Evolutionary conservation across 75 land plant species (phyloP).

Genomic region (Picea sitchensis): DNA sequence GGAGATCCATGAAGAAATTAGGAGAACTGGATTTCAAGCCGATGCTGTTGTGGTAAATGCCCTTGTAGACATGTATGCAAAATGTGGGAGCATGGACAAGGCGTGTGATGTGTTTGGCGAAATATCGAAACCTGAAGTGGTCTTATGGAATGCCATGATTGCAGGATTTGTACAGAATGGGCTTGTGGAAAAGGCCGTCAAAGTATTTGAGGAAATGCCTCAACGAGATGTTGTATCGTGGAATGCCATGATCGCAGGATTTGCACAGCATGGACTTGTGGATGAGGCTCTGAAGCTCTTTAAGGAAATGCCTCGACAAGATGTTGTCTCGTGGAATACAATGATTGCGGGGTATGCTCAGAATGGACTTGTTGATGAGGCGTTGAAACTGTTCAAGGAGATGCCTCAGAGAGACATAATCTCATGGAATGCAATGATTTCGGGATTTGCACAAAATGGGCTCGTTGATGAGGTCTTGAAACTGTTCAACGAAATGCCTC

Average conservation of each 20-base stretch:
- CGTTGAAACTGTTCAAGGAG: not conserved
- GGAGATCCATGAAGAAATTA: conserved; percentile 41
- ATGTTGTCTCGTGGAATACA: not conserved
- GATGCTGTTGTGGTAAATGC: conserved; percentile 53
- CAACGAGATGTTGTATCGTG: too few relatives aligned
- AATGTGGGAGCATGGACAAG: conserved; percentile 55
- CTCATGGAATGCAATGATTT: conserved; percentile 1
- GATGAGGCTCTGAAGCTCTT: not conserved
- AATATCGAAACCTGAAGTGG: conserved; percentile 41
- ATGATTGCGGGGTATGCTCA: not conserved
- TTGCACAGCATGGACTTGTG: not conserved
- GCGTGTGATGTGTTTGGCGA: conserved; percentile 40
- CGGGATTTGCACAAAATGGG: not conserved
- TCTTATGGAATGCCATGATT: conserved; percentile 62
- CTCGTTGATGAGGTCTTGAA: not conserved
- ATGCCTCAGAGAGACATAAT: not conserved
- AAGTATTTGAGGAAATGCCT: conserved; percentile 41
- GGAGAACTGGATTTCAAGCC: conserved; percentile 32
- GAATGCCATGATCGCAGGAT: not conserved
- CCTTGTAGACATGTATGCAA: conserved; percentile 57
- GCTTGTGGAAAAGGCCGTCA: conserved; percentile 32
- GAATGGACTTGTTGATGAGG: not conserved
- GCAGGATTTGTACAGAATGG: conserved; percentile 55
- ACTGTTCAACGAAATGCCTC: not conserved
- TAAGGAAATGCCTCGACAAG: not conserved